Evolutionary conservation across 768 basidiomycete species (phyloP).

Genomic region (Auricularia sp.): DNA sequence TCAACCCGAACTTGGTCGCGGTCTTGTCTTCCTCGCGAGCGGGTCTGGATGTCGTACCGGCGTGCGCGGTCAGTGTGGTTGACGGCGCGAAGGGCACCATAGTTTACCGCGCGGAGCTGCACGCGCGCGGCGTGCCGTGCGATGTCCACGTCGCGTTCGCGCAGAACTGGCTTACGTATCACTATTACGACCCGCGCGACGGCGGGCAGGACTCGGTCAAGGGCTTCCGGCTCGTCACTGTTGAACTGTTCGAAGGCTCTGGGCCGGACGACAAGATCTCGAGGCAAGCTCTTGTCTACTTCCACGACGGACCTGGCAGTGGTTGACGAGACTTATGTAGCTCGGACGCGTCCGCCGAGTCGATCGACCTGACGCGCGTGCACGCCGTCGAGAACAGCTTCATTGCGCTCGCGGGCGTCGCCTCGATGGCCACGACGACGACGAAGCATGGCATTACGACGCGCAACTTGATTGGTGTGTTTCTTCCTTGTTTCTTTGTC

Average conservation of each 20-base stretch:
- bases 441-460: constrained; percentile 84
- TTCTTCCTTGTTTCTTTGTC: no score
- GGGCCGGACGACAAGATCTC: constrained; percentile 54
- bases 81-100: constrained; percentile 71
- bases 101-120: constrained; percentile 55
- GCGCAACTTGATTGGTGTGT: constrained; percentile 77
- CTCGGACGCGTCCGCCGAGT: constrained; percentile 44
- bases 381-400: constrained; percentile 60
- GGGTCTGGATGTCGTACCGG: constrained; percentile 12
- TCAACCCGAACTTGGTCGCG: constrained; percentile 70
- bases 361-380: constrained; percentile 41
- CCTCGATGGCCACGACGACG: constrained; percentile 59
- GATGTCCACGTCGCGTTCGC: constrained; percentile 58
- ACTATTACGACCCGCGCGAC: constrained; percentile 60
- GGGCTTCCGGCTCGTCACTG: constrained; percentile 64
- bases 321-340: constrained; percentile 19
- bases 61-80: constrained; percentile 65
- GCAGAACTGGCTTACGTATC: constrained; percentile 92
- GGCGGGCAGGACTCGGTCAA: constrained; percentile 40
- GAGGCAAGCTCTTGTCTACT: constrained; percentile 35
- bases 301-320: no score
- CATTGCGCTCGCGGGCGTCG: constrained; percentile 57
- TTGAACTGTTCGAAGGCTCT: constrained; percentile 82
- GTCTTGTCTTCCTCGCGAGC: constrained; percentile 42
- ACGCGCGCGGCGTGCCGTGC: constrained; percentile 36